A percentile compares a stretch with the other conserved stretches of the same genome.
Conservation (phyloP, 495 filamentous ascomycete genomes). For the Eremomyces bilateralis region DNA sequence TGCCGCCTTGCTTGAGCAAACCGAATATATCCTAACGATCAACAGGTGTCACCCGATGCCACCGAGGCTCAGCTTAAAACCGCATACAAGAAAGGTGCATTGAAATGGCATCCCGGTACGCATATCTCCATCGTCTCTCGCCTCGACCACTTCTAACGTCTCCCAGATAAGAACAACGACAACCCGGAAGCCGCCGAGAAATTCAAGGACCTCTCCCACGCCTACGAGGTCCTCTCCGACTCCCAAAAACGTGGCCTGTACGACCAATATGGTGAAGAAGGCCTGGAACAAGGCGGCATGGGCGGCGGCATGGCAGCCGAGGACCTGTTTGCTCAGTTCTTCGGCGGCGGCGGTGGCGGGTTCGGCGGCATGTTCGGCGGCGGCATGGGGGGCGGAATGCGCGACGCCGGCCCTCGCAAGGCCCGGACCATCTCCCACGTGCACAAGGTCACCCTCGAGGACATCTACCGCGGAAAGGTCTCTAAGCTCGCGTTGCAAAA, state of each 20-base stretch:
- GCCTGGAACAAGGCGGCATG: conserved; percentile 67
- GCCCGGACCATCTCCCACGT: conserved; percentile 91
- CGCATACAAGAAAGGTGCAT: conserved; percentile 74
- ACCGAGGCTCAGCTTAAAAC: conserved; percentile 66
- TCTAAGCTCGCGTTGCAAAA: conserved; percentile 95
- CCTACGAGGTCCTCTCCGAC: conserved; percentile 87
- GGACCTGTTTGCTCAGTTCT: conserved; percentile 95
- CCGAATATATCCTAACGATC: neutral
- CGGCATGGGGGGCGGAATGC: conserved; percentile 39
- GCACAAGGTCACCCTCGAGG: conserved; percentile 93
- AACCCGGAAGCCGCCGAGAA: conserved; percentile 88
- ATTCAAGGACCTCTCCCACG: conserved; percentile 92
- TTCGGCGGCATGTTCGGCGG: conserved; percentile 70
- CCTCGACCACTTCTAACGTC: conserved; percentile 1
- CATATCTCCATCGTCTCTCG: conserved; percentile 1
- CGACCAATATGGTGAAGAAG: conserved; percentile 94
- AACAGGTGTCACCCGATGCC: conserved; percentile 46
- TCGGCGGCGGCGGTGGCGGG: conserved; percentile 65
- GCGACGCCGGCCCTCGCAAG: conserved; percentile 71
- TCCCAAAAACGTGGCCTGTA: conserved; percentile 77
- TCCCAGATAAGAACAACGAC: conserved; percentile 79
- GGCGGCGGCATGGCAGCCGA: conserved; percentile 84
- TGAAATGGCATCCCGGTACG: conserved; percentile 81
- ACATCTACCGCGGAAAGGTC: conserved; percentile 93
- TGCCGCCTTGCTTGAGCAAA: conserved; percentile 8